These are phyloP conservation scores for Sporothrix pseudoabietina DNA, from an alignment of 2,329 filamentous ascomycete species.

Conservation along the genomic window DNA sequence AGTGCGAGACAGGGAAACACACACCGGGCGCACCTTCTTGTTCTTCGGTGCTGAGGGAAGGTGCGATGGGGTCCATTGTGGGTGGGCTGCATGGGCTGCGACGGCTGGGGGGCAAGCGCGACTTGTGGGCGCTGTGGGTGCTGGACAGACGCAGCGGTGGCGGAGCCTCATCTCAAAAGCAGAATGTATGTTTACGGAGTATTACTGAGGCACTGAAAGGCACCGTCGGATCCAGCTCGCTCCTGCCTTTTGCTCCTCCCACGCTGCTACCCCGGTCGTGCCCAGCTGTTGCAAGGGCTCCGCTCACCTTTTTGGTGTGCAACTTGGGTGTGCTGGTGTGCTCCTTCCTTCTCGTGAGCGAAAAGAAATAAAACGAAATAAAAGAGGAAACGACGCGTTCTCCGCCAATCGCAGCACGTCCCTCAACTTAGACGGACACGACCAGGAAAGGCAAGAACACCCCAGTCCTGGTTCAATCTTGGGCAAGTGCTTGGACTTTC, in stretches of 20 bases:
- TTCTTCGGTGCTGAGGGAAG: background rate
- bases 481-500: background rate
- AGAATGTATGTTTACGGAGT: background rate
- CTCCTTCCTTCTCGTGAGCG: background rate
- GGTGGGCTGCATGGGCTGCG: background rate
- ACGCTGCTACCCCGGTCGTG: slow-evolving; percentile 18
- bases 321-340: background rate
- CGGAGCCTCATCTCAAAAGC: background rate
- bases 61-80: background rate
- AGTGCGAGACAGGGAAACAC: slow-evolving; percentile 27
- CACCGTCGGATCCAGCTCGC: slow-evolving; percentile 4
- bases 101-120: background rate
- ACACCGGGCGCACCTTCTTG: background rate
- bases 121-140: background rate
- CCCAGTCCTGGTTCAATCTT: background rate
- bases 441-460: slow-evolving; percentile 12
- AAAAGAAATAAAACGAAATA: slow-evolving; percentile 13
- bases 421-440: slow-evolving; percentile 24
- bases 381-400: slow-evolving; percentile 26
- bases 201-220: background rate
- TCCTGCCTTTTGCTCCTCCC: background rate
- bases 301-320: background rate
- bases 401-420: slow-evolving; percentile 22
- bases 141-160: slow-evolving; percentile 4
- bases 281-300: slow-evolving; percentile 7